Evolutionary conservation across 805 yeast species (phyloP).

Genomic region (Saccharomycopsis microspora): DNA sequence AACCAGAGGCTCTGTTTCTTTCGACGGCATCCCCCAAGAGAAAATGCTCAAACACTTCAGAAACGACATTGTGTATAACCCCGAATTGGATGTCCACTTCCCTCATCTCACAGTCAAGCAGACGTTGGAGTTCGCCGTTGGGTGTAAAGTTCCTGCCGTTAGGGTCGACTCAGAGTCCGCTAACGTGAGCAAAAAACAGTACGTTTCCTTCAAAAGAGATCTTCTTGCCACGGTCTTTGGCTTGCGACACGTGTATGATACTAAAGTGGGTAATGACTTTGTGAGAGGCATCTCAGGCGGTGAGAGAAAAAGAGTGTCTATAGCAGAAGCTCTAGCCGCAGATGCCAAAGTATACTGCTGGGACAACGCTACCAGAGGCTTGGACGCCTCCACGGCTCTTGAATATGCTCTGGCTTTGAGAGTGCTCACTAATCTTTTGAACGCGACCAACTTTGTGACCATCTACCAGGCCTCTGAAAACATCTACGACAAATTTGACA

Average conservation of each 20-base stretch:
- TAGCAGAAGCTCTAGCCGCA: conserved; percentile 63
- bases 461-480: conserved; percentile 62
- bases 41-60: conserved; percentile 37
- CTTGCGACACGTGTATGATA: conserved; percentile 44
- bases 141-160: conserved; percentile 34
- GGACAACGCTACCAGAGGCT: conserved; percentile 81
- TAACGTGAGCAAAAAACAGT: conserved; percentile 28
- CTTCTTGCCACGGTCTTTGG: conserved; percentile 40
- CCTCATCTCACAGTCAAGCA: conserved; percentile 40
- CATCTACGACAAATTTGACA: conserved; percentile 52
- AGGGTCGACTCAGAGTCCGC: conserved; percentile 33
- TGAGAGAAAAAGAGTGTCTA: conserved; percentile 75
- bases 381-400: conserved; percentile 75
- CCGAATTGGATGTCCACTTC: conserved; percentile 39
- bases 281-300: conserved; percentile 77
- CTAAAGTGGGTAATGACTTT: conserved; percentile 52
- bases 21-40: conserved; percentile 36
- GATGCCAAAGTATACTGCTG: conserved; percentile 57
- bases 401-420: conserved; percentile 62
- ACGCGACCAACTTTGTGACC: conserved; percentile 52
- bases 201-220: conserved; percentile 28
- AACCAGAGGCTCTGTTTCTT: conserved; percentile 30
- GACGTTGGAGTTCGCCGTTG: conserved; percentile 37
- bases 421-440: conserved; percentile 40
- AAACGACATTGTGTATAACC: conserved; percentile 40